Evolutionary conservation across 225 moss, liverwort and hornwort species (phyloP), one percentile per base, ranked within the genome.

Genomic region (Physcomitrellopsis africana): DNA sequence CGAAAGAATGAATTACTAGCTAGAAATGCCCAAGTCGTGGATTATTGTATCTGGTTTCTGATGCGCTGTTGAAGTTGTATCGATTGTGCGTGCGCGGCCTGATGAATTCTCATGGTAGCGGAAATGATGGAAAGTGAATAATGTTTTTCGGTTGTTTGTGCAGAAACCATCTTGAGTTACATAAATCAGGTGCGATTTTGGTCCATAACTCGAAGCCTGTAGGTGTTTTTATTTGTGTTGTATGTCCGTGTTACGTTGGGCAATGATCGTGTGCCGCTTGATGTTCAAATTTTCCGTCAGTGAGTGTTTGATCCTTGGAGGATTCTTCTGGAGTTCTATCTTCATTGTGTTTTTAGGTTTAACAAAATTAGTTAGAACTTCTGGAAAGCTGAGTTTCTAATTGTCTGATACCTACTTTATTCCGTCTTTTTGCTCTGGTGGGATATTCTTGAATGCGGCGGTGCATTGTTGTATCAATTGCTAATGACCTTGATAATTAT

Each of bases 101-200:
- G 27, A 61, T 51, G 20, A 14, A 7, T 11, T 60, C 24, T 42
- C 5, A 0, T 42, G 22, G 57, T 16, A 48, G 18, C 14, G 11
- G 7, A 42, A 63, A 7, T n/a, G 63, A 59, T 46, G 54, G 15
- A 47, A 9, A 2, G 23, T 47, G 59, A 11, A 57, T 80, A 58
- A 86, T 68, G 71, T 63, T 74, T 7, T 20, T 76, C 20, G 17
- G 49, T 73, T 68, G 60, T 47, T 41, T 64, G 64, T 71, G 74
- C 89, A 96, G 96, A 90, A 20, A 91, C 85, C 60, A 79, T 96
- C 26, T 55, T 96, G 80, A 81, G 72, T 52, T 96, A 87, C 76
- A 77, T 96, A 70, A 96, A 79, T 70, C 89, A 96, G 93, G 96
- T 96, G 18, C 27, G 81, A 70, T 44, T 16, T 43, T 61, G 69